Evolutionary conservation across 176 grass and related monocot species (phyloP), one percentile per base, ranked within the genome.

Genomic region (Triticum urartu): DNA sequence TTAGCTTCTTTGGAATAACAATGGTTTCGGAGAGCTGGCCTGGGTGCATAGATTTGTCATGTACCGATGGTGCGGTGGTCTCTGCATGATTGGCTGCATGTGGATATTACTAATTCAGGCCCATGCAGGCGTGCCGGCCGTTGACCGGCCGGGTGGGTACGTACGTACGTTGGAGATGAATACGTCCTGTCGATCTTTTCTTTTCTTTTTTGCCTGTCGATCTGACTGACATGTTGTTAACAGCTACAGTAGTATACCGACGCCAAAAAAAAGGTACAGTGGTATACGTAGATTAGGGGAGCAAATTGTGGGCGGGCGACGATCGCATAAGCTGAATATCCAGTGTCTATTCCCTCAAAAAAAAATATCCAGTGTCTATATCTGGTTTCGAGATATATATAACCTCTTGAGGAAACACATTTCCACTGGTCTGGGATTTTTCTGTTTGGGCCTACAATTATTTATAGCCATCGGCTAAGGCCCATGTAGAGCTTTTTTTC

Each of bases 91-190:
- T 8, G 20, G 54, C 7, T 59, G 43, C 73, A 75, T 56, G 47
- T 56, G 39, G 7, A 54, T 71, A 5, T 24, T 20, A 30, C 28
- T 30, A 33, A 35, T 83, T 87, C 84, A 90, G 24, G 80, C 59
- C 89, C 80, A 83, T 90, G 80, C 84, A 20, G 40, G 24, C 68
- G 50, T 81, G 64, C 47, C 30, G 64, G 79, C 45, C 76, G 42
- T 86, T 74, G 26, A 65, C 79, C 73, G 39, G 72, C 59, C 30
- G 33, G 15, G 50, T 54, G 5, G 1, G n/a, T n/a, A n/a, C n/a
- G 50, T 18, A 54, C 48, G 48, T 52, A 52, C 2, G 64, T 17
- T 1, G 14, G 64, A 38, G 68, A 48, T 50, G 68, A 71, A 22
- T 34, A 77, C 72, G 56, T 64, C 28, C 28, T 30, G 28, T 30